A percentile compares a stretch with the other conserved stretches of the same genome.
phyloP scores from a whole-genome alignment of 2,329 filamentous ascomycete genomes.

The Intubia oerlemansii region DNA sequence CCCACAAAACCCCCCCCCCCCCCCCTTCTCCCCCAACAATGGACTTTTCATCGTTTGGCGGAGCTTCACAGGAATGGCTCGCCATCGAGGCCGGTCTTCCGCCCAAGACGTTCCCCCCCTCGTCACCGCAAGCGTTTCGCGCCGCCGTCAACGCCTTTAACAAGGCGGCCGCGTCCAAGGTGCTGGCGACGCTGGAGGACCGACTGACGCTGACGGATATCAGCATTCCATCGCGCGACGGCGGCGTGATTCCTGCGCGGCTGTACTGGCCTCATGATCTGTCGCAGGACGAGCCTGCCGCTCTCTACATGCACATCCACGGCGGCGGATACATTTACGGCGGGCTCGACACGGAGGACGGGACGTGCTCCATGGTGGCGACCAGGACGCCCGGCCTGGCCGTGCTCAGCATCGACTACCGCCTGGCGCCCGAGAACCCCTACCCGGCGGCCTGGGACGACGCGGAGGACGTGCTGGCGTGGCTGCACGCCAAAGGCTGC shows the following conservation, averaged over 20 bases:
- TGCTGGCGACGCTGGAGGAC: constrained; percentile 10
- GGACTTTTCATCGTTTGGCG: constrained; percentile 18
- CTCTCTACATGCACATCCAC: constrained; percentile 7
- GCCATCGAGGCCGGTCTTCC: constrained; percentile 16
- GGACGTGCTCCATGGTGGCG: constrained; percentile 25
- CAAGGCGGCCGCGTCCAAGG: constrained; percentile 13
- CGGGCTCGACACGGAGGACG: constrained; percentile 28
- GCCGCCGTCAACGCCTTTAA: constrained; percentile 12
- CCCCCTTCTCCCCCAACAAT: too few species aligned
- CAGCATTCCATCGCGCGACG: constrained; percentile 8
- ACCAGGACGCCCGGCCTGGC: constrained; percentile 11
- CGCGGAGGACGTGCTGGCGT: constrained; percentile 29
- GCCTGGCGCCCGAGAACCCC: constrained; percentile 30
- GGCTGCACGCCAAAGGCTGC: constrained; percentile 24
- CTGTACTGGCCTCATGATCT: constrained; percentile 14
- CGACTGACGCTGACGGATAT: constrained; percentile 16
- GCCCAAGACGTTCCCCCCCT: constrained; percentile 7
- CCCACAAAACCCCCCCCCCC: too few species aligned
- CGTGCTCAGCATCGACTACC: constrained; percentile 26
- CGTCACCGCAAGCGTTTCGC: constrained; percentile 10
- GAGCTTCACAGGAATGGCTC: constrained; percentile 21
- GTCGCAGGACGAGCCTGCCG: constrained; percentile 25
- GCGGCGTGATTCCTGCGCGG: constrained; percentile 11
- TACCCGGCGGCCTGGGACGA: constrained; percentile 34
- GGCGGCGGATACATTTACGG: constrained; percentile 26